Percentiles rank a stretch among this genome's conserved stretches.
phyloP scores from a whole-genome alignment of 768 basidiomycete genomes.

The Hygrocybe coccinea region DNA sequence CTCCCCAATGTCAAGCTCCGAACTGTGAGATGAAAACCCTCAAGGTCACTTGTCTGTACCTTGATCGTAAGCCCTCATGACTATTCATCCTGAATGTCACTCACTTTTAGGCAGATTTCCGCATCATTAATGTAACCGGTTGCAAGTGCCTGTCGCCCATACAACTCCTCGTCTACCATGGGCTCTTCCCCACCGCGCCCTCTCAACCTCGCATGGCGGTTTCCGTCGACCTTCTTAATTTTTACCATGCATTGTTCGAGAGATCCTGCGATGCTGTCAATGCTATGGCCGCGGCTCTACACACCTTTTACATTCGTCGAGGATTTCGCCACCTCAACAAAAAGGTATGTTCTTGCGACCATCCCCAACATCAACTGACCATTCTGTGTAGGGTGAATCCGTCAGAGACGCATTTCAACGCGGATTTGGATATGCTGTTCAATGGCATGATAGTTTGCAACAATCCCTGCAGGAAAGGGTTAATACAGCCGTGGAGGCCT shows the following conservation, averaged over 20 bases:
- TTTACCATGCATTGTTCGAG: constrained; percentile 15
- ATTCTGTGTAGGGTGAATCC: constrained; percentile 14
- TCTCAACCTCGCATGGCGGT: constrained; percentile 13
- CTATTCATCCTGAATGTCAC: neutral
- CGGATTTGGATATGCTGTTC: constrained; percentile 19
- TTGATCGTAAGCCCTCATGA: constrained; percentile 4
- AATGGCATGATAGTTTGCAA: constrained; percentile 20
- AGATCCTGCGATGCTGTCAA: constrained; percentile 13
- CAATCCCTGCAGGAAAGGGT: constrained; percentile 10
- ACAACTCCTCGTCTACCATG: constrained; percentile 10
- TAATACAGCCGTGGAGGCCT: constrained; percentile 5
- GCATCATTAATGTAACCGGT: neutral
- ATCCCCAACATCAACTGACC: too few relatives aligned
- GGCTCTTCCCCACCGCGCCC: constrained; percentile 15
- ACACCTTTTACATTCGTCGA: constrained; percentile 7
- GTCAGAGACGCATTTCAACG: constrained; percentile 18
- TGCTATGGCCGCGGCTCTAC: neutral
- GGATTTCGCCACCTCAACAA: neutral
- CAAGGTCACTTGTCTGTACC: constrained; percentile 4
- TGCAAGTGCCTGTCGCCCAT: constrained; percentile 6
- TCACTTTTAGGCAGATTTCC: constrained; percentile 1
- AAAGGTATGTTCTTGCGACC: too few relatives aligned
- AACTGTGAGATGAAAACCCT: neutral
- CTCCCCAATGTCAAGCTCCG: neutral
- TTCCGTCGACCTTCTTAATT: constrained; percentile 13